Percentiles rank a stretch among this genome's conserved stretches.
phyloP scores from a whole-genome alignment of 768 basidiomycete genomes.

The Pleurotus djamor region DNA sequence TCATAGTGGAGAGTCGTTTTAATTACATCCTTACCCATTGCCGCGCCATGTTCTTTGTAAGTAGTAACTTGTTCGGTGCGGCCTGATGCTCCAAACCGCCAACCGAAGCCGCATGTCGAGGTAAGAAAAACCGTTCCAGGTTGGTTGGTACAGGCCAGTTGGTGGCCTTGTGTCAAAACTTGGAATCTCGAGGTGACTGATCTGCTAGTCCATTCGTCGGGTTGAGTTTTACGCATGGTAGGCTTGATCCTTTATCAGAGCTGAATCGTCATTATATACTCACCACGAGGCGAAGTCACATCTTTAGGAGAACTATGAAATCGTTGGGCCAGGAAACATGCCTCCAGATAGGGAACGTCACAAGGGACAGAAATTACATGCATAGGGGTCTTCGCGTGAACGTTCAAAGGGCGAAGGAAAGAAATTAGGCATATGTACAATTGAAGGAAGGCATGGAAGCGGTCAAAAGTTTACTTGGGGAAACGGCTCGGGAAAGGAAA shows the following conservation, averaged over 20 bases:
- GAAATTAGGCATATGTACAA: too few relatives aligned
- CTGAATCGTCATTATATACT: neutral
- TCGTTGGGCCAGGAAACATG: too few relatives aligned
- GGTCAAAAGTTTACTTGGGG: too few relatives aligned
- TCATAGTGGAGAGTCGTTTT: neutral
- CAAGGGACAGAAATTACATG: too few relatives aligned
- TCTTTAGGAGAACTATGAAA: too few relatives aligned
- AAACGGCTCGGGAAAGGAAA: too few relatives aligned
- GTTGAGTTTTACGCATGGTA: neutral
- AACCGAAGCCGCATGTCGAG: neutral
- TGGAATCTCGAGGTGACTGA: neutral
- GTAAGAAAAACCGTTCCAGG: neutral
- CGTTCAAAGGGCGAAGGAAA: too few relatives aligned
- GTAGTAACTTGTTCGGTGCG: neutral
- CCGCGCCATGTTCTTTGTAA: neutral
- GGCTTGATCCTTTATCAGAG: neutral
- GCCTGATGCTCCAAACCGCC: neutral
- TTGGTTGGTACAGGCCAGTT: neutral
- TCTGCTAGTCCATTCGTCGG: neutral
- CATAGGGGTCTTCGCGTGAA: too few relatives aligned
- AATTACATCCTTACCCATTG: neutral
- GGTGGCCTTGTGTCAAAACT: neutral
- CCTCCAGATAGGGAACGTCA: too few relatives aligned
- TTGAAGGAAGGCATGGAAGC: too few relatives aligned
- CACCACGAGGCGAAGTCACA: too few relatives aligned